Evolutionary conservation across 2,329 filamentous ascomycete genomes (phyloP).

Genomic region (Botrytis sinoallii): DNA sequence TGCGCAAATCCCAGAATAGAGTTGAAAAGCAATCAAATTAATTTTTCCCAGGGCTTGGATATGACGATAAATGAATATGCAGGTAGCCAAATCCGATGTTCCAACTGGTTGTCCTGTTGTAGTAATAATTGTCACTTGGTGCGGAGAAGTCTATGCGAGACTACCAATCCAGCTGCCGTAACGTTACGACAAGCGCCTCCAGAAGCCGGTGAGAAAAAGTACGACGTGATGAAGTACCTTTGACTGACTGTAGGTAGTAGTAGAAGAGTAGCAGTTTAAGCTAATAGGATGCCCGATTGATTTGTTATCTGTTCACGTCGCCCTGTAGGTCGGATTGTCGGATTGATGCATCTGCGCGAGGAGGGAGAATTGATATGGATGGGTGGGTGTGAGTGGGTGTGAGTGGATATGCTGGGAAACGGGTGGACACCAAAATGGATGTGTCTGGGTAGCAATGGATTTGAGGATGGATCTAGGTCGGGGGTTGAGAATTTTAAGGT

Average conservation of each 20-base stretch:
- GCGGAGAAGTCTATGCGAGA: constrained; percentile 7
- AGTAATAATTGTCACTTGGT: constrained; percentile 13
- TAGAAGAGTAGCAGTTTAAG: background rate
- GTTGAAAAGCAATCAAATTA: background rate
- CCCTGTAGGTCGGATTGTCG: background rate
- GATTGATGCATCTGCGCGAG: background rate
- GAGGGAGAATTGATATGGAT: background rate
- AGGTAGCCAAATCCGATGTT: constrained; percentile 6
- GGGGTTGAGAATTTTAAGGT: background rate
- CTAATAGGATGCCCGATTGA: background rate
- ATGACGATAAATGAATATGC: constrained; percentile 24
- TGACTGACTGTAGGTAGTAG: background rate
- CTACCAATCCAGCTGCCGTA: constrained; percentile 3
- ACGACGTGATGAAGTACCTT: background rate
- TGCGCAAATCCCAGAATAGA: constrained; percentile 16
- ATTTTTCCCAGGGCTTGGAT: background rate
- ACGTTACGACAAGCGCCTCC: constrained; percentile 12
- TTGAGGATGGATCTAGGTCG: background rate
- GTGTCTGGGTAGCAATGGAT: background rate
- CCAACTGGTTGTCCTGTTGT: constrained; percentile 3
- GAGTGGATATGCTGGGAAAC: background rate
- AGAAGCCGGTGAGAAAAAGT: background rate
- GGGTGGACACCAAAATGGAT: background rate
- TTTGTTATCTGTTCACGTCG: background rate
- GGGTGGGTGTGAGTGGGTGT: background rate